phyloP scores from a whole-genome alignment of 306 rosid species.

The Luffa aegyptiaca region DNA sequence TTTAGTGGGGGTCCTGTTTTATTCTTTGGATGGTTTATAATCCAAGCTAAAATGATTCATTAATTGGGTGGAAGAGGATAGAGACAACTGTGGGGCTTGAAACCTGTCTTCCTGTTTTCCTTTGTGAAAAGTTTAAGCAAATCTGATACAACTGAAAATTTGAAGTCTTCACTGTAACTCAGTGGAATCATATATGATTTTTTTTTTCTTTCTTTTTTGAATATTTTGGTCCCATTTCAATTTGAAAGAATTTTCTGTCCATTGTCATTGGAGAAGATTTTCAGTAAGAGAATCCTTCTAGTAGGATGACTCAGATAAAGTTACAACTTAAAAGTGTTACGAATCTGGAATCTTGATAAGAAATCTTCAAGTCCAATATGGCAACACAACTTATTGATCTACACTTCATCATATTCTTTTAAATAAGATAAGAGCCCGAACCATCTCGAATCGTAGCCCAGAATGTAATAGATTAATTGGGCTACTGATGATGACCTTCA shows the following conservation, averaged over 20 bases:
- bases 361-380: neutral
- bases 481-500: neutral
- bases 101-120: neutral
- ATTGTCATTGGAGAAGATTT: neutral
- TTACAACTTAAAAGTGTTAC: neutral
- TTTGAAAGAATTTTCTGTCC: neutral
- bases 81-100: neutral
- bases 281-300: neutral
- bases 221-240: neutral
- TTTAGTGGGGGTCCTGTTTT: neutral
- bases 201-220: neutral
- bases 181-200: neutral
- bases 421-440: neutral
- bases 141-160: neutral
- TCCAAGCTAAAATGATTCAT: conserved; percentile 12
- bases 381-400: neutral
- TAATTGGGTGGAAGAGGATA: neutral
- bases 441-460: neutral
- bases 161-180: neutral
- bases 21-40: conserved; percentile 2
- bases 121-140: neutral
- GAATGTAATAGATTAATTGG: neutral
- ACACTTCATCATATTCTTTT: neutral
- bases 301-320: neutral
- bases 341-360: neutral